phyloP scores from a whole-genome alignment of 495 filamentous ascomycete species.

The Aspergillus ellipticus region DNA sequence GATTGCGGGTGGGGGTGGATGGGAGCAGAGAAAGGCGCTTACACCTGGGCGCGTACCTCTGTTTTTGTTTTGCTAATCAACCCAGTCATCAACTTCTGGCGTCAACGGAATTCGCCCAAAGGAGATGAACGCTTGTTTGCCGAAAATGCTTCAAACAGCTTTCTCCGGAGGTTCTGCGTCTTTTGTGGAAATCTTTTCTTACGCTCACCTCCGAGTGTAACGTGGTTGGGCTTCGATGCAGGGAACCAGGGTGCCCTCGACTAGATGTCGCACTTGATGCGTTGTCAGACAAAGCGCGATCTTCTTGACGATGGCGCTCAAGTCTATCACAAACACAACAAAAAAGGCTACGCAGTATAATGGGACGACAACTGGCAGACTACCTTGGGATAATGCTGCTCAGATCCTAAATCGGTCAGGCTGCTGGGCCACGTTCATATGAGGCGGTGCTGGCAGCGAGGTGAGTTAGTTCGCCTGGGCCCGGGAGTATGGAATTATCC shows the following conservation, averaged over 20 bases:
- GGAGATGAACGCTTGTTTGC: slow-evolving; percentile 22
- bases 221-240: slow-evolving; percentile 53
- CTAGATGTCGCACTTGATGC: slow-evolving; percentile 38
- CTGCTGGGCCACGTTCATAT: slow-evolving; percentile 25
- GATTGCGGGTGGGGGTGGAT: slow-evolving; percentile 30
- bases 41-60: slow-evolving; percentile 36
- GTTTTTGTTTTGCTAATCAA: slow-evolving; percentile 19
- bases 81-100: slow-evolving; percentile 16
- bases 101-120: slow-evolving; percentile 17
- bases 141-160: slow-evolving; percentile 26
- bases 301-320: slow-evolving; percentile 28
- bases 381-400: slow-evolving; percentile 19
- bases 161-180: slow-evolving; percentile 30
- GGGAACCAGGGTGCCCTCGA: slow-evolving; percentile 36
- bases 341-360: slow-evolving; percentile 28
- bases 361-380: slow-evolving; percentile 27
- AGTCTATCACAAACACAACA: slow-evolving; percentile 17
- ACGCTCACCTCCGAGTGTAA: slow-evolving; percentile 40
- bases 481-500: slow-evolving; percentile 18
- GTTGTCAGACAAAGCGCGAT: slow-evolving; percentile 40
- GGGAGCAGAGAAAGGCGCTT: slow-evolving; percentile 20
- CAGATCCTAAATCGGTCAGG: slow-evolving; percentile 14
- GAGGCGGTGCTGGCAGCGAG: slow-evolving; percentile 28
- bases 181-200: slow-evolving; percentile 38
- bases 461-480: slow-evolving; percentile 14